A percentile compares a stretch with the other conserved stretches of the same genome.
Evolutionary conservation across 2,329 filamentous ascomycete genomes (phyloP).

Genomic region (Emmonsia crescens): DNA sequence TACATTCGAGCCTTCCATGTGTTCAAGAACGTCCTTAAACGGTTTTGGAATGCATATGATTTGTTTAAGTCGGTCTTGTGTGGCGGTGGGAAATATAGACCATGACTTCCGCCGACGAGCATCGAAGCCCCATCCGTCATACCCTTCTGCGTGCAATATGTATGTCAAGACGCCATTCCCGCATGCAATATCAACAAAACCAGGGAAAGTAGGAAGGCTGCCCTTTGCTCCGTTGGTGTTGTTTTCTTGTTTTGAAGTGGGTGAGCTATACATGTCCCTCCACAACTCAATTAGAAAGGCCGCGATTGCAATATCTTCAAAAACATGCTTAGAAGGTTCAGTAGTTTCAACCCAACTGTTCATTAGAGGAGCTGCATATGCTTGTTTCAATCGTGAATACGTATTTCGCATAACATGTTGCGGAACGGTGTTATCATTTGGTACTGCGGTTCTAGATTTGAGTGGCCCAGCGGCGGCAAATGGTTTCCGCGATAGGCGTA

Average conservation of each 20-base stretch:
- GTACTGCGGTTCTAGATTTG: slow-evolving; percentile 62
- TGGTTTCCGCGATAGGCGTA: slow-evolving; percentile 24
- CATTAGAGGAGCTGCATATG: slow-evolving; percentile 62
- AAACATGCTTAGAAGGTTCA: slow-evolving; percentile 83
- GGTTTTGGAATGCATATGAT: slow-evolving; percentile 50
- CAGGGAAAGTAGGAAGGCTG: slow-evolving; percentile 49
- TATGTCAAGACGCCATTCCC: slow-evolving; percentile 87
- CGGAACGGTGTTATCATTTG: slow-evolving; percentile 71
- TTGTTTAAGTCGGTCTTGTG: slow-evolving; percentile 45
- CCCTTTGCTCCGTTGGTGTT: not conserved
- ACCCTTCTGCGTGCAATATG: slow-evolving; percentile 71
- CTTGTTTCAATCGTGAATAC: slow-evolving; percentile 67
- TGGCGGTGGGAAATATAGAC: slow-evolving; percentile 52
- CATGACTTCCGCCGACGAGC: slow-evolving; percentile 78
- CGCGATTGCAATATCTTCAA: slow-evolving; percentile 84
- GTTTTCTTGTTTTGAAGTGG: slow-evolving; percentile 15
- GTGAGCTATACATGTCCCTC: slow-evolving; percentile 61
- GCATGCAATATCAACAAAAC: slow-evolving; percentile 92
- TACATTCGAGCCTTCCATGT: not conserved
- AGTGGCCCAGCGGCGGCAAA: slow-evolving; percentile 13
- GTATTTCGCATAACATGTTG: slow-evolving; percentile 70
- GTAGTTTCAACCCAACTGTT: slow-evolving; percentile 76
- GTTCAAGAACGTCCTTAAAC: slow-evolving; percentile 24
- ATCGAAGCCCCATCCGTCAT: slow-evolving; percentile 81
- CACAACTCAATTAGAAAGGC: slow-evolving; percentile 90